Evolutionary conservation across 768 basidiomycete genomes (phyloP), one percentile per base, ranked within the genome.

Genomic region (Leucocoprinus birnbaumii): DNA sequence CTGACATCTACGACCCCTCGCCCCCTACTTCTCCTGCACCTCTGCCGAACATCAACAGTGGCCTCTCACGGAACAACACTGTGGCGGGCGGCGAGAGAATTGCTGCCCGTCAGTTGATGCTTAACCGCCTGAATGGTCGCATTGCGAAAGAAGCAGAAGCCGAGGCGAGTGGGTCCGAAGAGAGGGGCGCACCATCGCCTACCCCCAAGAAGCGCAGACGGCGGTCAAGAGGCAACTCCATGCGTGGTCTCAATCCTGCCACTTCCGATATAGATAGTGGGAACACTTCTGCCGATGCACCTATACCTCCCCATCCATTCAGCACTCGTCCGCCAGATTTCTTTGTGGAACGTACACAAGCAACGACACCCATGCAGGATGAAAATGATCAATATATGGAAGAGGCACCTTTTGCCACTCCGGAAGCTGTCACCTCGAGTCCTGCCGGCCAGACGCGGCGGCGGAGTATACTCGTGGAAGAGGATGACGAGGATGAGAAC

Each of bases 31-130:
- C 54, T 14, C 80, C 83, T 14, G 79, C 82, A 7, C 74, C 76
- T 13, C 75, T 76, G 34, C 76, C 77, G 7, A 61, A 68, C 6
- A 60, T 66, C 6, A 70, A 65, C 7, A 75, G 73, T 8, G 75
- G 73, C 58, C 70, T 86, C 27, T 73, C 71, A 51, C 80, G 91
- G 53, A 91, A 88, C 62, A 91, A 92, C 63, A 94, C 91, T 16
- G 84, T 91, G 13, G 81, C 90, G 1, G 91, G 89, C 5, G 89
- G 87, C 25, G 91, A 91, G 63, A 84, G 91, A 31, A 77, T 79
- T 26, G 87, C 83, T 25, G 89, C 86, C 11, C 80, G 91, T 41
- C 80, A 82, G 61, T 74, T 84, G 49, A 77, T 92, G 73, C 73
- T 90, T 37, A 80, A 76, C 51, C 77, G 83, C 9, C 71, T 91